A percentile compares a stretch with the other conserved stretches of the same genome.
These are phyloP conservation scores for Leishmania guyanensis DNA, from an alignment of 208 protist species.

Conservation along the genomic window DNA sequence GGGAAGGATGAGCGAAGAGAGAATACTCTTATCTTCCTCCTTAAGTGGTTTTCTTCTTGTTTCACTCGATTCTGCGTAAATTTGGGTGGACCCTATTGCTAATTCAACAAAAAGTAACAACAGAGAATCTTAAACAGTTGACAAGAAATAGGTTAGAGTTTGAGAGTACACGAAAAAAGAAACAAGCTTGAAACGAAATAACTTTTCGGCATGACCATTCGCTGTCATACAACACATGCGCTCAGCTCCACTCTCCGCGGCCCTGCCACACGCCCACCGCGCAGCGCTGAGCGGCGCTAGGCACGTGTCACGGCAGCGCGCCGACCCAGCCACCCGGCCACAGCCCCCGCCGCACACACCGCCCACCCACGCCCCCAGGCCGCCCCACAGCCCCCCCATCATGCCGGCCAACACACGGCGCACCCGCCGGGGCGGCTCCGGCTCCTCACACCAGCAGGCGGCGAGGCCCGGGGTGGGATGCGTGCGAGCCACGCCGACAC, in stretches of 20 bases:
- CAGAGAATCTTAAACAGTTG: neutral
- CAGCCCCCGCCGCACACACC: neutral
- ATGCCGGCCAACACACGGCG: too few species aligned
- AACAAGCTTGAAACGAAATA: conserved; percentile 6
- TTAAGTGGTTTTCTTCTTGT: conserved; percentile 4
- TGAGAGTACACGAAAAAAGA: conserved; percentile 7
- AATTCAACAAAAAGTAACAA: neutral
- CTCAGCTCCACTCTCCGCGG: neutral
- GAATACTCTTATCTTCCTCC: neutral
- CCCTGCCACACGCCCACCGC: too few species aligned
- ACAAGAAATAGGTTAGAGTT: neutral
- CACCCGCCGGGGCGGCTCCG: too few species aligned
- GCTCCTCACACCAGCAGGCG: neutral
- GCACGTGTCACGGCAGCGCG: too few species aligned
- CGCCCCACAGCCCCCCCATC: too few species aligned
- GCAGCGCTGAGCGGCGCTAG: too few species aligned
- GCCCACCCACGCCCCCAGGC: too few species aligned
- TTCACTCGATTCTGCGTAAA: neutral
- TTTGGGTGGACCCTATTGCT: too few species aligned
- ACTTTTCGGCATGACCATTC: neutral
- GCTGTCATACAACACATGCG: too few species aligned
- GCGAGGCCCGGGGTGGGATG: neutral
- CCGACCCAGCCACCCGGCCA: neutral
- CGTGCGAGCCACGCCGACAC: neutral
- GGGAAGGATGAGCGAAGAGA: neutral